Percentiles rank a stretch among this genome's conserved stretches.
Evolutionary conservation across 176 grass and related monocot species (phyloP).

Genomic region (bread wheat (Triticum aestivum)): DNA sequence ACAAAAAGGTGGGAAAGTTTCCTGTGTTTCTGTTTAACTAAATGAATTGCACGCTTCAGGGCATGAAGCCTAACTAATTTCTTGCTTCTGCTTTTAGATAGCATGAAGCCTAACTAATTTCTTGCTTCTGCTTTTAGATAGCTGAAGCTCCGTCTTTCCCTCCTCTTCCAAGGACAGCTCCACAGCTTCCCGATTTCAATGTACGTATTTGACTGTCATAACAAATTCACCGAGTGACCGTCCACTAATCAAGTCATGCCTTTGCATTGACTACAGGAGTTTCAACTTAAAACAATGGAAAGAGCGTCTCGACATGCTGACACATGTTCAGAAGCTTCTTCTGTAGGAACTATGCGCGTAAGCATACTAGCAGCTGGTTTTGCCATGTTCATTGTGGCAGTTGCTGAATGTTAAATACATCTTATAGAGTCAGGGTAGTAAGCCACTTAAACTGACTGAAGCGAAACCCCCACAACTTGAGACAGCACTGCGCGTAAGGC

Average conservation of each 20-base stretch:
- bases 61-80: background rate
- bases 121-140: too few relatives aligned
- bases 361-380: background rate
- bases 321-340: constrained; percentile 62
- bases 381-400: background rate
- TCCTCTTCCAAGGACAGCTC: too few relatives aligned
- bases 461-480: constrained; percentile 65
- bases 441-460: constrained; percentile 47
- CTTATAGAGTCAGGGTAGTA: constrained; percentile 59
- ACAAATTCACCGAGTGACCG: too few relatives aligned
- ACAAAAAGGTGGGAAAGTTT: constrained; percentile 69
- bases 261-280: too few relatives aligned
- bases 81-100: too few relatives aligned
- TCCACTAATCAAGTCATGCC: too few relatives aligned
- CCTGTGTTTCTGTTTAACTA: background rate
- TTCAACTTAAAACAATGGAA: too few relatives aligned
- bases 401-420: constrained; percentile 36
- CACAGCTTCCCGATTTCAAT: too few relatives aligned
- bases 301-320: constrained; percentile 35
- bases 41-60: background rate
- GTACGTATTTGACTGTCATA: too few relatives aligned
- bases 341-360: constrained; percentile 48
- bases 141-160: too few relatives aligned
- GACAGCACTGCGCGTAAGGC: constrained; percentile 67
- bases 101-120: too few relatives aligned